Base-by-base conservation (phyloP, 2,329 filamentous ascomycete genomes). In the Alternaria consortialis region DNA sequence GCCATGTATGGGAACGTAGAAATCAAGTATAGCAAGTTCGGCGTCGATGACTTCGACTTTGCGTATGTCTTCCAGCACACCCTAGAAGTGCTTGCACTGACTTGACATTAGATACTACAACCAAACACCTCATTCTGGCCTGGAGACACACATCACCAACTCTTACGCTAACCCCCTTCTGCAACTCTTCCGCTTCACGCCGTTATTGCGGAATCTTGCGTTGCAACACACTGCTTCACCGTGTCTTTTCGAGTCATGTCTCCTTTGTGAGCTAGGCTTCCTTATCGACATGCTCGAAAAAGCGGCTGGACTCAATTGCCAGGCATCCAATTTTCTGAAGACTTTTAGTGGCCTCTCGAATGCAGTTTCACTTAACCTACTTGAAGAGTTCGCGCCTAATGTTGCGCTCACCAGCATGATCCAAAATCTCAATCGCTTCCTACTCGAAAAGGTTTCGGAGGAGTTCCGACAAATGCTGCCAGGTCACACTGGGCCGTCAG, bases 31-130 rank as follows among this genome's bases (percentile, higher is more conserved):
- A 97, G 94, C 84, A 96, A 93, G 76, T 99, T 97, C 78, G 95
- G 95, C 20, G 93, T 99, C n/a, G 94, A 98, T 73, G 96, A 99
- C 78, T 99, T 99, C 77, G 95, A 99, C 78, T 99, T 99, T 80
- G 91, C 91, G 89, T 92, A 81, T 72, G 88, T 36, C 13, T 25
- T 42, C 43, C 13, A 9, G 11, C 37, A 5, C 7, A 5, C 23
- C 15, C 9, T 36, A 17, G 54, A 58, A 47, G 15, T 15, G 25
- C 23, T 25, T 46, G 25, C 20, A 5, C 56, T 75, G 58, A 17
- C 23, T 15, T 5, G 32, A 8, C 13, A 12, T 11, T 66, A 93
- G 92, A 58, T 98, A 92, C 78, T 99, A 96, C 84, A 99, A 99
- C 80, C 93, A 92, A 76, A 98, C 96, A 1, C 85, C 83, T 25